Evolutionary conservation across 2,329 filamentous ascomycete species (phyloP).

Genomic region (Arthrobotrys sphaeroides): DNA sequence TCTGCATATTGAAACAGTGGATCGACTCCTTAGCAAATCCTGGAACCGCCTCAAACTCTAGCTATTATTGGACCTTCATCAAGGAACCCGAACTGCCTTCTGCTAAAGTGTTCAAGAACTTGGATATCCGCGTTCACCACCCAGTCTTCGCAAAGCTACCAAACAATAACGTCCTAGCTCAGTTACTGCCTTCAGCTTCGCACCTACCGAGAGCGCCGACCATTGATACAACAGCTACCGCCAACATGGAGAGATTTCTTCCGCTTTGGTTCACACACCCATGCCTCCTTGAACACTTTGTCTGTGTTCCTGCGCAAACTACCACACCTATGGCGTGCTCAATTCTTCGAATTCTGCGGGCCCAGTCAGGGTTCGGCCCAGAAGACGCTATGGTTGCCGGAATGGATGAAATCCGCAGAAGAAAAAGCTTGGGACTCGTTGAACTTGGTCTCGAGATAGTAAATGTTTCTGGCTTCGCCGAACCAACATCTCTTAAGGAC

Average conservation of each 20-base stretch:
- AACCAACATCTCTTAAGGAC: constrained; percentile 16
- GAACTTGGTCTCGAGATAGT: constrained; percentile 24
- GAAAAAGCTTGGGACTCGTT: constrained; percentile 1
- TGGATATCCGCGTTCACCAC: constrained; percentile 22
- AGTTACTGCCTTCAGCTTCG: constrained; percentile 7
- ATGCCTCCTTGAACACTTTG: constrained; percentile 61
- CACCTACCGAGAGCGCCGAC: neutral
- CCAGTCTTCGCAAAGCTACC: constrained; percentile 11
- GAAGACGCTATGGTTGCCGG: constrained; percentile 60
- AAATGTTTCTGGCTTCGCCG: neutral
- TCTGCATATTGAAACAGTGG: constrained; percentile 61
- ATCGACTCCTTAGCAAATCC: constrained; percentile 60
- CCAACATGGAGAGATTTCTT: neutral
- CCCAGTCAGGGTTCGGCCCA: constrained; percentile 61
- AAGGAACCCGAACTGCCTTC: neutral
- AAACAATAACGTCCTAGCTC: neutral
- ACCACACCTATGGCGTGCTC: constrained; percentile 59
- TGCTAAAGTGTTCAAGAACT: neutral
- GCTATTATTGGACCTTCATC: constrained; percentile 25
- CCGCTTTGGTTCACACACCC: constrained; percentile 61
- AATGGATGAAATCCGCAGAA: constrained; percentile 60
- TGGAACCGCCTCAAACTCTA: neutral
- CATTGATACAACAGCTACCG: neutral
- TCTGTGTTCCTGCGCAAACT: constrained; percentile 60
- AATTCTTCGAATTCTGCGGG: constrained; percentile 61